Percentiles rank a stretch among this genome's conserved stretches.
phyloP scores from a whole-genome alignment of 129 eudicot genomes.

The Dittrichia graveolens region DNA sequence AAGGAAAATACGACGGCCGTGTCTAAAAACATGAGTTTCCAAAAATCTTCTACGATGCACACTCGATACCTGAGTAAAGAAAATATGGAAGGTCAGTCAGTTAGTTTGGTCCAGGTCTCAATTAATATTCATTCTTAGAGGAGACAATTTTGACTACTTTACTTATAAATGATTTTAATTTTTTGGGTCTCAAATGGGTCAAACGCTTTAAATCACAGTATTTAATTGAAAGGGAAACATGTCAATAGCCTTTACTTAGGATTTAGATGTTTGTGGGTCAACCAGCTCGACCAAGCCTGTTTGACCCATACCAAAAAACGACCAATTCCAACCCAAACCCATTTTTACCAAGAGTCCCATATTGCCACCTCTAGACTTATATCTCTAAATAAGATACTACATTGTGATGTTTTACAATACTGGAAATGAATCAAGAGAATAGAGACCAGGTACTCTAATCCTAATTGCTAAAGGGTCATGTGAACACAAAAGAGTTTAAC shows the following conservation, averaged over 20 bases:
- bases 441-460: too few relatives aligned
- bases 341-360: background rate
- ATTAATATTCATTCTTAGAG: background rate
- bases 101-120: background rate
- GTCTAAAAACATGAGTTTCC: constrained; percentile 41
- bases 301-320: background rate
- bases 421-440: too few relatives aligned
- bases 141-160: background rate
- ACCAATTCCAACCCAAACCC: background rate
- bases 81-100: constrained; percentile 46
- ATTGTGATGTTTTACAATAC: too few relatives aligned
- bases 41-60: constrained; percentile 46
- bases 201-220: background rate
- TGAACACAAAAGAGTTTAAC: background rate
- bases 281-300: background rate
- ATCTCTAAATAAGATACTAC: too few relatives aligned
- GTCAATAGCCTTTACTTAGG: background rate
- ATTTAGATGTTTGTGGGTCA: background rate
- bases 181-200: background rate
- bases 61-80: constrained; percentile 48
- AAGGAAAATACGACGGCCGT: constrained; percentile 45
- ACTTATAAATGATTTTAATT: background rate
- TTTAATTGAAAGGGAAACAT: background rate
- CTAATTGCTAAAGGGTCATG: background rate
- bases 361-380: too few relatives aligned